phyloP scores from a whole-genome alignment of 768 basidiomycete species.

The Boletus huronensis region DNA sequence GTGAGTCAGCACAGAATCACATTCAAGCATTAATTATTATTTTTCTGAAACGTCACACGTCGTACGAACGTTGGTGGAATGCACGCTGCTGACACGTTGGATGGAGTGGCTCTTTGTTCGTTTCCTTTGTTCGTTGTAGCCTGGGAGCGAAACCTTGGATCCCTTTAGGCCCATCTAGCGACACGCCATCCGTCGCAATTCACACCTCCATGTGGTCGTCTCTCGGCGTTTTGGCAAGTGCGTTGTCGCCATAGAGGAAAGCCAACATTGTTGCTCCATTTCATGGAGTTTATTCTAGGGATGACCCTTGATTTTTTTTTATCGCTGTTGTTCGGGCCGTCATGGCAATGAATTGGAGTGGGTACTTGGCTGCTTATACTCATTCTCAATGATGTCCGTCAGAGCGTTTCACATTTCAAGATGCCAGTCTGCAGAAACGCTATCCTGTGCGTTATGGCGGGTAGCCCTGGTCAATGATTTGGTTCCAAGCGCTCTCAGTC shows the following conservation, averaged over 20 bases:
- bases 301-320: not conserved
- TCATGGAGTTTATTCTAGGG: not conserved
- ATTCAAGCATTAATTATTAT: not conserved
- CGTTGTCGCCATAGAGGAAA: not conserved
- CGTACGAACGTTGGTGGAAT: not conserved
- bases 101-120: not conserved
- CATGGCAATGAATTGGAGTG: not conserved
- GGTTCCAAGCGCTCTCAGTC: too few species aligned
- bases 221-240: not conserved
- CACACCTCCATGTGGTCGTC: not conserved
- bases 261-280: not conserved
- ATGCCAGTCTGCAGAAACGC: not conserved
- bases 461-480: too few species aligned
- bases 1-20: not conserved
- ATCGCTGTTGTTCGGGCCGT: not conserved
- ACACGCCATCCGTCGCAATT: not conserved
- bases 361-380: not conserved
- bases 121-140: not conserved
- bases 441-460: too few species aligned
- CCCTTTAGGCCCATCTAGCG: not conserved
- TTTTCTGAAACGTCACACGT: not conserved
- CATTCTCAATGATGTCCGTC: not conserved
- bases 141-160: conserved; percentile 1
- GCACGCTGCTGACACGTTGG: not conserved
- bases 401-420: not conserved